phyloP scores from a whole-genome alignment of 164 flowering plant genomes.

The Tinospora cordifolia region DNA sequence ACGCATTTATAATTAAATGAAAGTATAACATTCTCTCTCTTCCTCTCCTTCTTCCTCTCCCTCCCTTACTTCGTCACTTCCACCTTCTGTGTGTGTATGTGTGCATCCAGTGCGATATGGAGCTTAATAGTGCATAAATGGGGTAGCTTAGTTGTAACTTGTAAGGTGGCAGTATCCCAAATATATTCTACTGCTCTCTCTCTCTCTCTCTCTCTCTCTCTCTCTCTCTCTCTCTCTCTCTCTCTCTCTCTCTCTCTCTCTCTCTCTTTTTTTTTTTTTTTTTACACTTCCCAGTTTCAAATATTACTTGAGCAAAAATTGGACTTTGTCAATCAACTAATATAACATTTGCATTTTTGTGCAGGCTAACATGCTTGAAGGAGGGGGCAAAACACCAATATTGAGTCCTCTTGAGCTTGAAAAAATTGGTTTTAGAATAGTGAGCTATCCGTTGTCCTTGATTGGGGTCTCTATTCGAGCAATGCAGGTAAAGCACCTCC shows the following conservation, averaged over 20 bases:
- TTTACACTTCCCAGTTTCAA: neutral
- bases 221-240: no score
- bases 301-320: neutral
- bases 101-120: no score
- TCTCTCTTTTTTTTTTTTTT: no score
- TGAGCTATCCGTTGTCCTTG: conserved; percentile 84
- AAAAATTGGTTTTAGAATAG: conserved; percentile 75
- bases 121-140: neutral
- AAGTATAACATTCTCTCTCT: no score
- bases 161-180: neutral
- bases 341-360: conserved; percentile 8
- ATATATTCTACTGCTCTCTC: no score
- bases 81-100: no score
- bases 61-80: no score
- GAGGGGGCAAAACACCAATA: conserved; percentile 95
- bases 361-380: conserved; percentile 99
- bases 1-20: no score
- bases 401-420: conserved; percentile 76
- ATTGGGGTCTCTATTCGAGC: conserved; percentile 87
- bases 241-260: no score
- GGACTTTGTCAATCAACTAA: neutral
- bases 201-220: no score
- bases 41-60: no score
- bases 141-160: neutral
- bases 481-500: conserved; percentile 61